Percentiles rank a stretch among this genome's conserved stretches.
Conservation (phyloP, 2,329 filamentous ascomycete genomes). For the Dryadomyces quercivorus region DNA sequence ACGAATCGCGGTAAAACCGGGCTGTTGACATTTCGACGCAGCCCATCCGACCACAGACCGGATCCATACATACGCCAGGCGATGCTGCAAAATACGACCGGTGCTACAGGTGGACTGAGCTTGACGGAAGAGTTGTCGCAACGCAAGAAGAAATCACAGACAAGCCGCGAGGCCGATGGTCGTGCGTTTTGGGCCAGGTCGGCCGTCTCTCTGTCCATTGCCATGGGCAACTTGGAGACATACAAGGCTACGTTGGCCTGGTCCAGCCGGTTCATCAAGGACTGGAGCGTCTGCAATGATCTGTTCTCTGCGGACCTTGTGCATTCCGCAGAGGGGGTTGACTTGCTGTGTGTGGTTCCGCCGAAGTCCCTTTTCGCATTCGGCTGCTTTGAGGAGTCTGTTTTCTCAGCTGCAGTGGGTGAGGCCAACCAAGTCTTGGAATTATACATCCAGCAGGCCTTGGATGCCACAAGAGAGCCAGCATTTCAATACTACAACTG, state of each 20-base stretch:
- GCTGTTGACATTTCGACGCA: neutral
- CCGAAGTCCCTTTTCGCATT: neutral
- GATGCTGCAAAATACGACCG: neutral
- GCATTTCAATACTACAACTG: neutral
- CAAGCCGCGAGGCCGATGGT: neutral
- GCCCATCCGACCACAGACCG: neutral
- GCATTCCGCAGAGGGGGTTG: neutral
- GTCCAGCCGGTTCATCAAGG: neutral
- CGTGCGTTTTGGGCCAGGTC: neutral
- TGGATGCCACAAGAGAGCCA: neutral
- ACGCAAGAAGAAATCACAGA: neutral
- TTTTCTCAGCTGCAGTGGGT: neutral
- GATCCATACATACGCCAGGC: neutral
- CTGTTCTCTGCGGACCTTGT: neutral
- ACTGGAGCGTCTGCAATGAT: neutral
- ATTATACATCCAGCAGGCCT: neutral
- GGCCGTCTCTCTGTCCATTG: neutral
- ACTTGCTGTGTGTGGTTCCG: neutral
- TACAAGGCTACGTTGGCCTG: neutral
- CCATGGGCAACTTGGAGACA: neutral
- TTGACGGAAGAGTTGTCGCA: neutral
- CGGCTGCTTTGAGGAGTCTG: neutral
- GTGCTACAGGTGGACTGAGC: neutral
- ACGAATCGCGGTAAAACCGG: neutral
- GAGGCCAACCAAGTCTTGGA: neutral